These are phyloP conservation scores for Jaenimonas drosophilae DNA, from an alignment of 208 protist species.

Conservation along the genomic window DNA sequence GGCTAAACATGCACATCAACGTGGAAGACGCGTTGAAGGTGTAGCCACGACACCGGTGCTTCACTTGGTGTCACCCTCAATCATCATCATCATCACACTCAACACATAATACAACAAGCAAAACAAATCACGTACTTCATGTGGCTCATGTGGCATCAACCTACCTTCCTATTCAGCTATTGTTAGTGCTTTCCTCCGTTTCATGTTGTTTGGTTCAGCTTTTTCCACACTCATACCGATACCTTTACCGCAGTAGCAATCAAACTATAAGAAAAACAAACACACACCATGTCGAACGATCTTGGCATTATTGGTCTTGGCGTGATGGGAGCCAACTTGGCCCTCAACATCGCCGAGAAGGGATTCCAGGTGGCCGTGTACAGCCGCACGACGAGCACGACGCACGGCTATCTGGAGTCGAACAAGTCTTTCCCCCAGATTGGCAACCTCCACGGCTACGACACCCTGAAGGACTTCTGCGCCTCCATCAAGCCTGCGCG, in stretches of 20 bases:
- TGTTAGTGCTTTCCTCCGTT: constrained; percentile 2
- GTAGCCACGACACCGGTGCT: too few species aligned
- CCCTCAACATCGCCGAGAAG: constrained; percentile 96
- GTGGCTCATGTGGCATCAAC: not conserved
- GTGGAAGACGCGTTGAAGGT: constrained; percentile 19
- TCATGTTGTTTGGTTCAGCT: constrained; percentile 8
- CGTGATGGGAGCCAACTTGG: constrained; percentile 99
- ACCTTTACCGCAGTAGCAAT: too few species aligned
- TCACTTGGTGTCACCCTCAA: too few species aligned
- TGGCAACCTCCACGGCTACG: constrained; percentile 58
- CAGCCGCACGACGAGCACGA: constrained; percentile 88
- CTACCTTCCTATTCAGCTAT: too few species aligned
- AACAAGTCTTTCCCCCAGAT: constrained; percentile 33
- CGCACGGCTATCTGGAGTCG: constrained; percentile 80
- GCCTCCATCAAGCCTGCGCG: constrained; percentile 86
- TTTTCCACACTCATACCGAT: constrained; percentile 8
- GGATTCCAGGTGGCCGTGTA: constrained; percentile 92
- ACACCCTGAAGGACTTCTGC: constrained; percentile 70
- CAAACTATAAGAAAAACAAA: constrained; percentile 1
- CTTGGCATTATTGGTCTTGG: constrained; percentile 96
- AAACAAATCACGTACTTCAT: not conserved
- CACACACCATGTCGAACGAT: constrained; percentile 76
- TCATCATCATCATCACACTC: too few species aligned
- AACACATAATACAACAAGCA: not conserved
- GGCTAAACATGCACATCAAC: constrained; percentile 45